Base-by-base conservation (phyloP, 768 basidiomycete genomes). In the Leccinellum albellum region DNA sequence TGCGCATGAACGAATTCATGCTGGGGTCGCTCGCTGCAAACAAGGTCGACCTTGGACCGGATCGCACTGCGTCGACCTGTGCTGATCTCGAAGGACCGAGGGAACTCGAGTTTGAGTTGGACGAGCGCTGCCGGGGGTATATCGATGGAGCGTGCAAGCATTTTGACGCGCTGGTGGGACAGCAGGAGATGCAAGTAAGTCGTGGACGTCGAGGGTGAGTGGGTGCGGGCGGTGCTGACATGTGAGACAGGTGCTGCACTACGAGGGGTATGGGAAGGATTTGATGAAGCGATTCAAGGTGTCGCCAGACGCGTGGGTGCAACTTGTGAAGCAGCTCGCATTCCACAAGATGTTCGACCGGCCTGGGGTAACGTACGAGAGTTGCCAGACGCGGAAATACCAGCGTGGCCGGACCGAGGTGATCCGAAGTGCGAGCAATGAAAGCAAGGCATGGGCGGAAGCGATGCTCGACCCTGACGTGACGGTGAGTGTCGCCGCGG, bases 261-360 rank as follows among this genome's bases (percentile, higher is more conserved):
- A 92, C 64, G 84, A 88, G 65, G 89, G 85, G 5, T 97, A 94
- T 70, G 97, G 97, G 58, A 96, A 96, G 75, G 78, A 82, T 63
- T 72, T 82, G 63, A 91, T 94, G 76, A 98, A 97, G 77, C 79
- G 77, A 55, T 83, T 82, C 80, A 87, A 87, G 66, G 78, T 83
- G 48, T 94, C 91, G 1, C 97, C 96, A 0, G 97, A 99, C 66
- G 94, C 95, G 26, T 94, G 94, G 86, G 91, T 82, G 17, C 97
- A 99, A 75, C 80, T 98, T 53, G 86, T 95, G 63, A 98, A 95
- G 77, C 96, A 98, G 73, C 86, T 98, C 48, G 96, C 95, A 21
- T 98, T 91, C 78, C 85, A 89, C 72, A 94, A 95, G 75, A 83
- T 94, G 80, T 80, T 78, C 64, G 76, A 77, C 6, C 80, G 89